These are phyloP conservation scores for Thelephora ganbajun DNA, from an alignment of 768 basidiomycete genomes.

Conservation along the genomic window DNA sequence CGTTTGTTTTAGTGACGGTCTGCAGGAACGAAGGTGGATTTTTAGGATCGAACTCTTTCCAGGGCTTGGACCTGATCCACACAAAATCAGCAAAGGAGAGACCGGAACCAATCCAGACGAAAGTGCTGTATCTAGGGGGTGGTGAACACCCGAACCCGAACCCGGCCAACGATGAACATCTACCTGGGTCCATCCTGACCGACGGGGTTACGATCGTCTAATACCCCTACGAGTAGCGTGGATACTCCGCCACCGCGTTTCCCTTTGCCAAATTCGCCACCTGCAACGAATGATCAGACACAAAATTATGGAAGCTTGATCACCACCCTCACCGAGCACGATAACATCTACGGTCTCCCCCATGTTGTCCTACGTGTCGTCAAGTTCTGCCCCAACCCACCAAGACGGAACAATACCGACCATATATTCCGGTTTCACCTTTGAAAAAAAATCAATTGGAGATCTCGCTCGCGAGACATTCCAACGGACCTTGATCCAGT, in stretches of 20 bases:
- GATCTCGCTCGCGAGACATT: not conserved
- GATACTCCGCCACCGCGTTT: constrained; percentile 82
- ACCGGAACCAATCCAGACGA: constrained; percentile 85
- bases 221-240: constrained; percentile 77
- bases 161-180: constrained; percentile 5
- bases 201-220: constrained; percentile 51
- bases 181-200: constrained; percentile 57
- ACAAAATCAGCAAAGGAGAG: constrained; percentile 76
- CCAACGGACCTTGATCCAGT: constrained; percentile 79
- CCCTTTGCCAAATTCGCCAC: constrained; percentile 80
- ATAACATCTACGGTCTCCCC: constrained; percentile 88
- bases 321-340: constrained; percentile 56
- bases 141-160: not conserved
- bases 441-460: not conserved
- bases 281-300: constrained; percentile 23
- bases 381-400: not conserved
- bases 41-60: constrained; percentile 70
- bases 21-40: constrained; percentile 57
- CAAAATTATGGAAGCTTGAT: not conserved
- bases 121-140: constrained; percentile 57
- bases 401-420: constrained; percentile 21
- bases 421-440: constrained; percentile 85
- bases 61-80: constrained; percentile 71
- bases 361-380: constrained; percentile 55
- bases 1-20: constrained; percentile 43